Percentiles rank a stretch among this genome's conserved stretches.
These are phyloP conservation scores for Metroxylon sagu DNA, from an alignment of 176 grass and related monocot genomes.

Conservation along the genomic window DNA sequence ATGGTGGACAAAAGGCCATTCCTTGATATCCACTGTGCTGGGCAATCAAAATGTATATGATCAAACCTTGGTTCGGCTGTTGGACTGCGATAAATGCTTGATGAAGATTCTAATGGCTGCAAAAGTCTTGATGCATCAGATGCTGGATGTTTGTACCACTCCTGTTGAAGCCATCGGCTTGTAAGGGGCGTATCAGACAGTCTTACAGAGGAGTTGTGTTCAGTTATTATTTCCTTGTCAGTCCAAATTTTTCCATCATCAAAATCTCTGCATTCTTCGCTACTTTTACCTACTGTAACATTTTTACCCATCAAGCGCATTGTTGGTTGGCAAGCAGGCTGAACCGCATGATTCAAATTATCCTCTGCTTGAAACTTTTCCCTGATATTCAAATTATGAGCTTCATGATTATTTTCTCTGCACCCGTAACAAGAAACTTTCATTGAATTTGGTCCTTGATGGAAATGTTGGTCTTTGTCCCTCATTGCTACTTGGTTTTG, in stretches of 20 bases:
- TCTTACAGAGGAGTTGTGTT: constrained; percentile 10
- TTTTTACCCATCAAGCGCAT: constrained; percentile 92
- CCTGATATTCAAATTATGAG: constrained; percentile 22
- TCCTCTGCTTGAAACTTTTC: constrained; percentile 21
- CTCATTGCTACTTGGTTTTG: constrained; percentile 17
- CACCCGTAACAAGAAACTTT: constrained; percentile 16
- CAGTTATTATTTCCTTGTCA: constrained; percentile 23
- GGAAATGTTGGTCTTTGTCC: constrained; percentile 8
- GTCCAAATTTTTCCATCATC: constrained; percentile 28
- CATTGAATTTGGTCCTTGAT: constrained; percentile 13
- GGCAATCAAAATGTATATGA: constrained; percentile 22
- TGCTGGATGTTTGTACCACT: constrained; percentile 22
- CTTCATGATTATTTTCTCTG: constrained; percentile 19
- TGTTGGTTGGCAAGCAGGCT: constrained; percentile 36
- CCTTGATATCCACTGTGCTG: constrained; percentile 13
- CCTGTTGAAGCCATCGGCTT: constrained; percentile 22
- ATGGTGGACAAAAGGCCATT: constrained; percentile 15
- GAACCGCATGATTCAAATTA: constrained; percentile 29
- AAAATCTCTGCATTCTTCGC: constrained; percentile 28
- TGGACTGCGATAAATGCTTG: constrained; percentile 10
- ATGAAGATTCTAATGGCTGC: constrained; percentile 14
- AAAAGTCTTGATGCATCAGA: constrained; percentile 16
- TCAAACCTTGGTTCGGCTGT: constrained; percentile 7
- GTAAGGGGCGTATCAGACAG: constrained; percentile 1
- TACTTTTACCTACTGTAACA: constrained; percentile 52